These are phyloP conservation scores for Bombardia bombarda DNA, from an alignment of 495 filamentous ascomycete genomes.

Conservation along the genomic window DNA sequence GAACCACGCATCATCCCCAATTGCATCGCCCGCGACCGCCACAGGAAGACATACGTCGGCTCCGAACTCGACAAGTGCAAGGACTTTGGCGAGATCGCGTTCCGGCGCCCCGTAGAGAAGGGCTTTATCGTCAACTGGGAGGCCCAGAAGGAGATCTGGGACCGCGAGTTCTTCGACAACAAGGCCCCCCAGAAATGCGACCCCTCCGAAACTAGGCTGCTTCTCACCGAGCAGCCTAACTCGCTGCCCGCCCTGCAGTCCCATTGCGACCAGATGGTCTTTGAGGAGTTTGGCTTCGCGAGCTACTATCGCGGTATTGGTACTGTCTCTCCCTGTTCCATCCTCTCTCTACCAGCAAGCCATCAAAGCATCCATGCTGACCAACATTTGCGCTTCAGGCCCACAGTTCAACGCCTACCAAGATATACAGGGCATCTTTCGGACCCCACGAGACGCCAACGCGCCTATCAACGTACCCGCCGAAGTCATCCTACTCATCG, in stretches of 20 bases:
- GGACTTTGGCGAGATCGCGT: slow-evolving; percentile 84
- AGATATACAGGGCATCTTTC: slow-evolving; percentile 59
- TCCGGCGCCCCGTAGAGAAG: slow-evolving; percentile 88
- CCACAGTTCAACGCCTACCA: slow-evolving; percentile 79
- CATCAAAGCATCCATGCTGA: neutral
- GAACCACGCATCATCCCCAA: slow-evolving; percentile 74
- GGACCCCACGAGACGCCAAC: slow-evolving; percentile 33
- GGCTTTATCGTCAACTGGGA: slow-evolving; percentile 97
- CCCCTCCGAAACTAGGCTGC: slow-evolving; percentile 69
- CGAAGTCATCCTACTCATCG: slow-evolving; percentile 80
- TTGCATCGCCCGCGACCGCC: slow-evolving; percentile 75
- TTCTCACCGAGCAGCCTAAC: slow-evolving; percentile 91
- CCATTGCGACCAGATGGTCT: slow-evolving; percentile 92
- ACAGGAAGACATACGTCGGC: slow-evolving; percentile 68
- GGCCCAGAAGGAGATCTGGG: slow-evolving; percentile 92
- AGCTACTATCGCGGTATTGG: slow-evolving; percentile 70
- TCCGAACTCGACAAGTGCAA: slow-evolving; percentile 71
- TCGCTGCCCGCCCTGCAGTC: slow-evolving; percentile 69
- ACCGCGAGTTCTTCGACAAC: slow-evolving; percentile 75
- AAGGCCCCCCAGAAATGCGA: slow-evolving; percentile 60
- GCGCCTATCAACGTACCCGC: slow-evolving; percentile 45
- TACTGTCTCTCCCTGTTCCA: slow-evolving; percentile 31
- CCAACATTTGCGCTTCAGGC: slow-evolving; percentile 13
- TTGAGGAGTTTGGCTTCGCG: slow-evolving; percentile 96
- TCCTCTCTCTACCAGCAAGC: neutral